Evolutionary conservation across 2,329 filamentous ascomycete genomes (phyloP).

Genomic region (Pezicula neosporulosa): DNA sequence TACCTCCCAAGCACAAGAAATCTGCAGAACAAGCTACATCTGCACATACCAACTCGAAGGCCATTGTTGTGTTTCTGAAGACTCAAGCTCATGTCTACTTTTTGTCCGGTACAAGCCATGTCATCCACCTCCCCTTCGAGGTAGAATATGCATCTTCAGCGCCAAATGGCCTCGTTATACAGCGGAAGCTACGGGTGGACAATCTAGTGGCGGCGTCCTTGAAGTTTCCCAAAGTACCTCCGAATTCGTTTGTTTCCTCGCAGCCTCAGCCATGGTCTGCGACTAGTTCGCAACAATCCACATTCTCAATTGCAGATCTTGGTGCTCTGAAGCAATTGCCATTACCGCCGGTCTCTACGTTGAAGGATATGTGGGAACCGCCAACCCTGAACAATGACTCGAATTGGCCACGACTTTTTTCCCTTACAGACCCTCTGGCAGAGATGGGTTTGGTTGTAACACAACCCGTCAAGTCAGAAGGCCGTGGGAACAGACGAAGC

Average conservation of each 20-base stretch:
- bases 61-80: slow-evolving; percentile 86
- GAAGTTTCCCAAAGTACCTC: slow-evolving; percentile 61
- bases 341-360: slow-evolving; percentile 47
- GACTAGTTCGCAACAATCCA: slow-evolving; percentile 44
- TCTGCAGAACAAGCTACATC: slow-evolving; percentile 22
- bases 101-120: slow-evolving; percentile 80
- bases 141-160: slow-evolving; percentile 83
- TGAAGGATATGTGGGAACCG: slow-evolving; percentile 56
- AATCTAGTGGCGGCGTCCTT: slow-evolving; percentile 48
- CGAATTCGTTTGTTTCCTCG: slow-evolving; percentile 78
- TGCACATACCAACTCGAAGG: slow-evolving; percentile 44
- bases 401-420: slow-evolving; percentile 74
- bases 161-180: slow-evolving; percentile 79
- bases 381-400: slow-evolving; percentile 50
- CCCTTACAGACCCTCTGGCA: slow-evolving; percentile 78
- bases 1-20: slow-evolving; percentile 17
- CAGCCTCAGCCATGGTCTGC: slow-evolving; percentile 53
- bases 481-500: slow-evolving; percentile 34
- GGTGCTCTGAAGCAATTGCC: slow-evolving; percentile 53
- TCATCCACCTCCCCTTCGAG: slow-evolving; percentile 92
- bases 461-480: slow-evolving; percentile 39
- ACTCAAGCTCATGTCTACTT: slow-evolving; percentile 94
- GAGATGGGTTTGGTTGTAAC: slow-evolving; percentile 82
- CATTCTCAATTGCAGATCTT: slow-evolving; percentile 54
- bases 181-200: slow-evolving; percentile 65